Evolutionary conservation across 2,329 filamentous ascomycete species (phyloP).

Genomic region (Ceratocystis diversiconidia): DNA sequence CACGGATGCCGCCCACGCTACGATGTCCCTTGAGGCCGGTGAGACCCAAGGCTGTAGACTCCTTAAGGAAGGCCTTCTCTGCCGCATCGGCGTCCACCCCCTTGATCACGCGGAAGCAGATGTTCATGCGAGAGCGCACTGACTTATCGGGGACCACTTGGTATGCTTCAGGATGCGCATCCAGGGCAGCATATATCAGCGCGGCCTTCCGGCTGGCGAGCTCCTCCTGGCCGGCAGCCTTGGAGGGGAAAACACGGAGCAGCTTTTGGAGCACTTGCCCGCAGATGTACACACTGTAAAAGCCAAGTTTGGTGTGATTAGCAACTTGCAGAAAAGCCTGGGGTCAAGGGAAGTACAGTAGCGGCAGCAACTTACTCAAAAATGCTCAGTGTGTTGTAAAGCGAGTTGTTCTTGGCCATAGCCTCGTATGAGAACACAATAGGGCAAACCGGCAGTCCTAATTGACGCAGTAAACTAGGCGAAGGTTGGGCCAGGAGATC

Average conservation of each 20-base stretch:
- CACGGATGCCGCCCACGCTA: slow-evolving; percentile 71
- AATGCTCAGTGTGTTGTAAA: slow-evolving; percentile 93
- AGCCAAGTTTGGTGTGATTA: slow-evolving; percentile 10
- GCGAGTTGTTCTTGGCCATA: slow-evolving; percentile 80
- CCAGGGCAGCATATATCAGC: slow-evolving; percentile 63
- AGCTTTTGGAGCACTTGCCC: slow-evolving; percentile 76
- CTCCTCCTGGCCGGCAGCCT: slow-evolving; percentile 62
- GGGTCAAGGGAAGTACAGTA: neutral
- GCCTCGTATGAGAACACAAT: slow-evolving; percentile 71
- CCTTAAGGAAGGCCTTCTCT: slow-evolving; percentile 68
- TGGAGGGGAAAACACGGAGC: slow-evolving; percentile 48
- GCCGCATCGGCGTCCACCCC: slow-evolving; percentile 48
- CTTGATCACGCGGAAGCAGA: slow-evolving; percentile 67
- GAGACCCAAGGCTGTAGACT: slow-evolving; percentile 52
- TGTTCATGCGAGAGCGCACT: slow-evolving; percentile 80
- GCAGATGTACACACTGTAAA: slow-evolving; percentile 61
- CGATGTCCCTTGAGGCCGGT: slow-evolving; percentile 81
- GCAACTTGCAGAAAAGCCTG: neutral
- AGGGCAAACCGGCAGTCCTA: slow-evolving; percentile 65
- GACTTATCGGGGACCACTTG: slow-evolving; percentile 59
- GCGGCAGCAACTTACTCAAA: slow-evolving; percentile 47
- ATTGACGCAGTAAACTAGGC: slow-evolving; percentile 52
- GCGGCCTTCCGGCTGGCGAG: slow-evolving; percentile 61
- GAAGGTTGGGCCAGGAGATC: slow-evolving; percentile 60
- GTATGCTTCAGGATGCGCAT: slow-evolving; percentile 60